Evolutionary conservation across 805 yeast genomes (phyloP).

Genomic region (Pichia deserticola): DNA sequence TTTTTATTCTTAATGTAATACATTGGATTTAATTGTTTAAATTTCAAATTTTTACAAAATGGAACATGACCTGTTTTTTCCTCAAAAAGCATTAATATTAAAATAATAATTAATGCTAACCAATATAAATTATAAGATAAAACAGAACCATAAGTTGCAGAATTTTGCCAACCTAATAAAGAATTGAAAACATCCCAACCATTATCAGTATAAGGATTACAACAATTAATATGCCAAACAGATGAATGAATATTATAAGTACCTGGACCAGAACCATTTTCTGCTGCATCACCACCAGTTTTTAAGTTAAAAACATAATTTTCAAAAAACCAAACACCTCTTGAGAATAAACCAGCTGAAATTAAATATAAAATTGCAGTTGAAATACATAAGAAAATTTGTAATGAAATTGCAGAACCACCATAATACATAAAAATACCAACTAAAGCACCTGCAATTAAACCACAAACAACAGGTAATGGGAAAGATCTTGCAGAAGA

Average conservation of each 20-base stretch:
- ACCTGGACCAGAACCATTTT: conserved; percentile 86
- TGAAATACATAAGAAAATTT: conserved; percentile 72
- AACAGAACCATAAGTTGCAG: conserved; percentile 86
- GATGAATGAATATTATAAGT: conserved; percentile 68
- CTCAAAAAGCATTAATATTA: conserved; percentile 61
- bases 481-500: conserved; percentile 57
- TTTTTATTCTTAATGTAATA: conserved; percentile 59
- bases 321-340: conserved; percentile 85
- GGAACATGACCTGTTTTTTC: conserved; percentile 77
- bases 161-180: conserved; percentile 89
- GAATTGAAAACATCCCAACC: conserved; percentile 97
- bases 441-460: conserved; percentile 61
- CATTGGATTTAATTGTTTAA: conserved; percentile 56
- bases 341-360: conserved; percentile 81
- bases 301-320: conserved; percentile 48
- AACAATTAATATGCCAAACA: conserved; percentile 94
- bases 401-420: conserved; percentile 72
- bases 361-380: conserved; percentile 82
- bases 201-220: conserved; percentile 79
- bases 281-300: conserved; percentile 91
- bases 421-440: conserved; percentile 70
- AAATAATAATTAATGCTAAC: conserved; percentile 49
- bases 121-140: conserved; percentile 82
- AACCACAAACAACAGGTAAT: conserved; percentile 76
- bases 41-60: conserved; percentile 39